A percentile compares a stretch with the other conserved stretches of the same genome.
Conservation (phyloP, 208 protist genomes). For the Jaenimonas drosophilae region DNA sequence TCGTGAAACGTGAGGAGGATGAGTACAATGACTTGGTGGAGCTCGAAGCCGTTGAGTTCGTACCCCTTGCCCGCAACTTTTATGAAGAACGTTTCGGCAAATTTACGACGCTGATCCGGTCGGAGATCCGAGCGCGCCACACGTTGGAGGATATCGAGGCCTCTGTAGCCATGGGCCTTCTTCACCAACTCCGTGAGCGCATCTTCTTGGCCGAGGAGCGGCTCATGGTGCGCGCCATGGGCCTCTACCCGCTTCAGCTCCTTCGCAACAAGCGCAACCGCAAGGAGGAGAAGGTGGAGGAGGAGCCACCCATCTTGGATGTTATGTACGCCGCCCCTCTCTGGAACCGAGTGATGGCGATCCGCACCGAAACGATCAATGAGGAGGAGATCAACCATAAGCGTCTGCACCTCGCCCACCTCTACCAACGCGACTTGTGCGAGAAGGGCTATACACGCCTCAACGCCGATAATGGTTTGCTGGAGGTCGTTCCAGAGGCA, state of each 20-base stretch:
- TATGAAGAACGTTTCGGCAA: slow-evolving; percentile 8
- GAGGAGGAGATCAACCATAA: slow-evolving; percentile 57
- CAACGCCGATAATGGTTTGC: slow-evolving; percentile 11
- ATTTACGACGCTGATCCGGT: slow-evolving; percentile 11
- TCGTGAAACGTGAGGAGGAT: slow-evolving; percentile 13
- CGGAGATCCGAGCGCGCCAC: slow-evolving; percentile 25
- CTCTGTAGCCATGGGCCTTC: slow-evolving; percentile 7
- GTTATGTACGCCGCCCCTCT: slow-evolving; percentile 41
- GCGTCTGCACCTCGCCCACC: slow-evolving; percentile 29
- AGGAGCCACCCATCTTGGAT: slow-evolving; percentile 13
- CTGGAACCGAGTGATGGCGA: slow-evolving; percentile 35
- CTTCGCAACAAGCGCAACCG: slow-evolving; percentile 11
- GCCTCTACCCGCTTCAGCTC: slow-evolving; percentile 10
- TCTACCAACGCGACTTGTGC: slow-evolving; percentile 37
- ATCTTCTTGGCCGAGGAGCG: slow-evolving; percentile 29
- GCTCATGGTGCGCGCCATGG: slow-evolving; percentile 25
- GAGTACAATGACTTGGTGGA: slow-evolving; percentile 20
- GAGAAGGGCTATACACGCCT: slow-evolving; percentile 11
- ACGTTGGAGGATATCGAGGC: slow-evolving; percentile 28
- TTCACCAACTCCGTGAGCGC: slow-evolving; percentile 16
- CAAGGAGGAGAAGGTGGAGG: slow-evolving; percentile 3
- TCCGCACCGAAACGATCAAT: slow-evolving; percentile 52
- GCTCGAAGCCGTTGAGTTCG: slow-evolving; percentile 17
- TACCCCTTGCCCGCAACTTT: slow-evolving; percentile 12
- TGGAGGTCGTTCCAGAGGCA: slow-evolving; percentile 1